Evolutionary conservation across 148 eudicot species (phyloP).

Genomic region (Nepenthes gracilis): DNA sequence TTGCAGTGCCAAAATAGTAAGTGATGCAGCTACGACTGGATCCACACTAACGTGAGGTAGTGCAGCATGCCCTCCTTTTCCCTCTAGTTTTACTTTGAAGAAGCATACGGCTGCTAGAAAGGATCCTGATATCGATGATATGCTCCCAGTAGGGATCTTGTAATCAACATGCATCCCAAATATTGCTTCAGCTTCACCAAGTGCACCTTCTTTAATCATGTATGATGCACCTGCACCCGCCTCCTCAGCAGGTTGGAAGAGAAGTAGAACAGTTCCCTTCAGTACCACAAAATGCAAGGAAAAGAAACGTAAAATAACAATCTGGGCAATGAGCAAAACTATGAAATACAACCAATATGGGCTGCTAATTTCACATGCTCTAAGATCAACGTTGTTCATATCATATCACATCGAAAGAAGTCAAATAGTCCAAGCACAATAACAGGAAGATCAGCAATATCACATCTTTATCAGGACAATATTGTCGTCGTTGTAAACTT

Average conservation of each 20-base stretch:
- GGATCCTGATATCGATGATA: constrained; percentile 52
- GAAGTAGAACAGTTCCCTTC: constrained; percentile 78
- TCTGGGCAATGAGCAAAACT: background rate
- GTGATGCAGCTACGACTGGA: constrained; percentile 58
- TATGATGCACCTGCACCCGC: constrained; percentile 84
- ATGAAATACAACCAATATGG: background rate
- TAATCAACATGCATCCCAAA: constrained; percentile 71
- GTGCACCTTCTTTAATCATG: constrained; percentile 91
- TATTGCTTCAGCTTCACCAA: constrained; percentile 72
- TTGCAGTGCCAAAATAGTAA: constrained; percentile 52
- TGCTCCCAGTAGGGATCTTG: constrained; percentile 49
- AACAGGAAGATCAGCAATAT: too few relatives aligned
- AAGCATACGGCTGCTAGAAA: constrained; percentile 45
- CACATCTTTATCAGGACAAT: too few relatives aligned
- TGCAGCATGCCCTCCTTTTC: constrained; percentile 85
- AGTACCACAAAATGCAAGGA: constrained; percentile 1
- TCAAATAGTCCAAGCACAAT: too few relatives aligned
- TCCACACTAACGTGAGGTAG: constrained; percentile 46
- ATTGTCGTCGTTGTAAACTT: too few relatives aligned
- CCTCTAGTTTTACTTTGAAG: constrained; percentile 62
- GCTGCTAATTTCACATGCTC: too few relatives aligned
- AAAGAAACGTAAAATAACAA: background rate
- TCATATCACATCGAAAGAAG: too few relatives aligned
- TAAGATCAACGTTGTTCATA: too few relatives aligned
- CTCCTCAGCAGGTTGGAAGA: constrained; percentile 94